Percentiles rank a stretch among this genome's conserved stretches.
Conservation (phyloP, 495 filamentous ascomycete genomes). For the Lasiosphaeria ovina region DNA sequence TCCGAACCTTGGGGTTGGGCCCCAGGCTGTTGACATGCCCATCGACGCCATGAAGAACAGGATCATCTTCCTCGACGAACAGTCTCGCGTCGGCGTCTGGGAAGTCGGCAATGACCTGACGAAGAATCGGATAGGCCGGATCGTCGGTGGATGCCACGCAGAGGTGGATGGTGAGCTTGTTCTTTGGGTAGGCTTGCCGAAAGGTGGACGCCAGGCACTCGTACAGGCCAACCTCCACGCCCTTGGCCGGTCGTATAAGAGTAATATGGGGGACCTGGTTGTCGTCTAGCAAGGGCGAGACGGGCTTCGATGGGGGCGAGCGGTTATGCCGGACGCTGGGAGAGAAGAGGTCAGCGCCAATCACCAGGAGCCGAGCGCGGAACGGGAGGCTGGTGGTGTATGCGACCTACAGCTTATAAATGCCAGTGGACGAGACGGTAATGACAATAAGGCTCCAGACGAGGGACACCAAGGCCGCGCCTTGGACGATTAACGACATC, state of each 20-base stretch:
- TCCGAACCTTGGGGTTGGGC: slow-evolving; percentile 97
- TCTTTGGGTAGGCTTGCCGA: slow-evolving; percentile 71
- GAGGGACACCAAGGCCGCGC: slow-evolving; percentile 44
- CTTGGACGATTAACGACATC: slow-evolving; percentile 40
- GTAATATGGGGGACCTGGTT: slow-evolving; percentile 76
- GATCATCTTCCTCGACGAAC: slow-evolving; percentile 86
- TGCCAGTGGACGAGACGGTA: slow-evolving; percentile 50
- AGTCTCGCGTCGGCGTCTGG: slow-evolving; percentile 70
- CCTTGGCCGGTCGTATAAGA: slow-evolving; percentile 89
- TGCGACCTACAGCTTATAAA: slow-evolving; percentile 47
- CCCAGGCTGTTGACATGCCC: slow-evolving; percentile 64
- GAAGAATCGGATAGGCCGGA: slow-evolving; percentile 72
- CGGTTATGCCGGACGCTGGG: slow-evolving; percentile 52
- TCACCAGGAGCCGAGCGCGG: background rate
- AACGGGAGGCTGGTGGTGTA: background rate
- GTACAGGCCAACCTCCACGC: slow-evolving; percentile 84
- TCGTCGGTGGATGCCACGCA: slow-evolving; percentile 78
- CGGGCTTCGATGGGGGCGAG: slow-evolving; percentile 38
- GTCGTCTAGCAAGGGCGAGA: slow-evolving; percentile 43
- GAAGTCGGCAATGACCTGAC: slow-evolving; percentile 68
- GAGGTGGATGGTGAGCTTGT: slow-evolving; percentile 77
- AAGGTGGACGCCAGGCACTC: slow-evolving; percentile 92
- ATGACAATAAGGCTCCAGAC: slow-evolving; percentile 51
- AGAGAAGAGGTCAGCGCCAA: slow-evolving; percentile 7
- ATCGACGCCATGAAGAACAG: slow-evolving; percentile 56